Evolutionary conservation across 2,329 filamentous ascomycete species (phyloP).

Genomic region (Knufia petricola): DNA sequence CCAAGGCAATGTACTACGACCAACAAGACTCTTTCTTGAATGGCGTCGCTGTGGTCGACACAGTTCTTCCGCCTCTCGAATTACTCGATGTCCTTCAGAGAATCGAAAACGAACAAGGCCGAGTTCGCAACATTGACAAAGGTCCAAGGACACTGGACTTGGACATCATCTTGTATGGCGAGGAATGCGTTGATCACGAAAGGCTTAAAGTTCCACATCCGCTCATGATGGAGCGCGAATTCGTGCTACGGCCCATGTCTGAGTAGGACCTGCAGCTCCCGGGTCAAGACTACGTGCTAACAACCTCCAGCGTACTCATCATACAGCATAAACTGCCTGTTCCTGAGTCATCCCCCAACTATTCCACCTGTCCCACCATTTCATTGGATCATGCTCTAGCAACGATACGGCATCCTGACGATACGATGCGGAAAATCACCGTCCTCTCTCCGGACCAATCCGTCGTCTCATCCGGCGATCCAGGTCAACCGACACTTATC

Average conservation of each 20-base stretch:
- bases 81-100: conserved; percentile 72
- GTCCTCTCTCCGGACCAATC: conserved; percentile 53
- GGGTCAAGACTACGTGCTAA: background rate
- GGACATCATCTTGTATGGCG: conserved; percentile 77
- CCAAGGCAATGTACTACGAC: conserved; percentile 89
- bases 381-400: background rate
- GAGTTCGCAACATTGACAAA: conserved; percentile 80
- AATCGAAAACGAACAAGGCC: conserved; percentile 71
- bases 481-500: conserved; percentile 49
- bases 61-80: conserved; percentile 60
- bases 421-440: conserved; percentile 19
- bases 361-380: background rate
- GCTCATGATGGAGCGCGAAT: conserved; percentile 81
- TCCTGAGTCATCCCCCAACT: background rate
- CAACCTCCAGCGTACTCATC: background rate
- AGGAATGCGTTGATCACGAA: conserved; percentile 54
- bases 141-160: conserved; percentile 91
- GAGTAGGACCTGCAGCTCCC: conserved; percentile 39
- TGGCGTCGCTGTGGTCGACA: conserved; percentile 71
- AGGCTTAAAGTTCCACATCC: conserved; percentile 77
- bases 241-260: conserved; percentile 78
- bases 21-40: conserved; percentile 87
- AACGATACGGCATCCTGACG: background rate
- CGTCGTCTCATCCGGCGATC: conserved; percentile 32
- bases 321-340: background rate